These are phyloP conservation scores for Balakata baccata DNA, from an alignment of 345 rosid species.

Conservation along the genomic window DNA sequence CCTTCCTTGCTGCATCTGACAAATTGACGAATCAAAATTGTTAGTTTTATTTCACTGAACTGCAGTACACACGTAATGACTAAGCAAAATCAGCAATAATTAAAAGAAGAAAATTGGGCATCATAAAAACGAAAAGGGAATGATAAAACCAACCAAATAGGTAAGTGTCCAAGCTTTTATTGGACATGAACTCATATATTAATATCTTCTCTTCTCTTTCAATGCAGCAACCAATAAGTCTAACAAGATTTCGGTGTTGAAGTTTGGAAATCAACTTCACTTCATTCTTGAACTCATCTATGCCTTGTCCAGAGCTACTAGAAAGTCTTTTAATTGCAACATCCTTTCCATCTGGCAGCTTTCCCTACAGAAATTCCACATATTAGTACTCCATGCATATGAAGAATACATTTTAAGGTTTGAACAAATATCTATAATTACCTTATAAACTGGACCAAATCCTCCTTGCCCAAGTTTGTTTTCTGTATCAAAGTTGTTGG, in stretches of 20 bases:
- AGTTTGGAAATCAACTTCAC: conserved; percentile 15
- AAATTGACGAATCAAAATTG: neutral
- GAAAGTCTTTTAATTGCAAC: conserved; percentile 27
- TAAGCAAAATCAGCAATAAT: neutral
- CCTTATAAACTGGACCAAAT: conserved; percentile 24
- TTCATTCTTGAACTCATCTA: conserved; percentile 20
- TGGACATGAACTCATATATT: conserved; percentile 25
- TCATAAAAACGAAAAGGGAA: neutral
- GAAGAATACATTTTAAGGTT: neutral
- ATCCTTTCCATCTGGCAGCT: conserved; percentile 16
- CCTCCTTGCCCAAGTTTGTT: conserved; percentile 23
- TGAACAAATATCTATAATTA: neutral
- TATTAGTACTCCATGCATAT: neutral
- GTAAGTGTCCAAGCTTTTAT: conserved; percentile 23
- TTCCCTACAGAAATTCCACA: conserved; percentile 8
- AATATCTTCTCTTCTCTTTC: conserved; percentile 20
- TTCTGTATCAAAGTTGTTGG: neutral
- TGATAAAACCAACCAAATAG: conserved; percentile 19
- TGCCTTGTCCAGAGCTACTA: conserved; percentile 23
- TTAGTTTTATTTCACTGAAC: neutral
- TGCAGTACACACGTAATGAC: too few relatives aligned
- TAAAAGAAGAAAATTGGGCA: neutral
- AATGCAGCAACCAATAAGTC: conserved; percentile 20
- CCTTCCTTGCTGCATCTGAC: conserved; percentile 18
- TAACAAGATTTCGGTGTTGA: conserved; percentile 28